Conservation (phyloP, 106 monocot species). For the Platanthera guangdongensis region DNA sequence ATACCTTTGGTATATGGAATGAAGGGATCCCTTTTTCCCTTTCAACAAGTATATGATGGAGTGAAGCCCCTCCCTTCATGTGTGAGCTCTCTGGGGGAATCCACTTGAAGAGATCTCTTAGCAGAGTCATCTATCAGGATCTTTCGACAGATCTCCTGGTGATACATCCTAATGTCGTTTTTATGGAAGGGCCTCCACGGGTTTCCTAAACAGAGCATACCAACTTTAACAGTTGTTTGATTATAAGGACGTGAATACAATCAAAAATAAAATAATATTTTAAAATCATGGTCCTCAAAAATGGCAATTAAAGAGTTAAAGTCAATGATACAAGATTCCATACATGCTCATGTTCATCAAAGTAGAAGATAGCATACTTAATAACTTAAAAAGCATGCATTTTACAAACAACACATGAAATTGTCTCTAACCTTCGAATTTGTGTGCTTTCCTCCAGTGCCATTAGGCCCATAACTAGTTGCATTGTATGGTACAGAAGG, state of each 20-base stretch:
- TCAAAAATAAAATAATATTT: neutral
- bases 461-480: constrained; percentile 68
- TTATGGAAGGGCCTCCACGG: too few relatives aligned
- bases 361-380: neutral
- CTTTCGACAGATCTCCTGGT: too few relatives aligned
- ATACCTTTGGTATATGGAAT: too few relatives aligned
- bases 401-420: neutral
- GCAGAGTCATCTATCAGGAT: too few relatives aligned
- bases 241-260: neutral
- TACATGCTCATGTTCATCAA: neutral
- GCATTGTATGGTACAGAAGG: constrained; percentile 58
- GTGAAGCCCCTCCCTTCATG: too few relatives aligned
- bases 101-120: too few relatives aligned
- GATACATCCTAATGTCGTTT: too few relatives aligned
- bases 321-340: neutral
- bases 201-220: too few relatives aligned
- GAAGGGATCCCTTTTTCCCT: too few relatives aligned
- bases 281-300: neutral
- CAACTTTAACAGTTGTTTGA: too few relatives aligned
- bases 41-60: too few relatives aligned
- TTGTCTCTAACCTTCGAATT: constrained; percentile 54
- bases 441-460: constrained; percentile 55
- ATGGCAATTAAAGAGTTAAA: neutral
- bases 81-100: too few relatives aligned
- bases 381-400: neutral